A percentile compares a stretch with the other conserved stretches of the same genome.
Evolutionary conservation across 2,329 filamentous ascomycete genomes (phyloP).

Genomic region (Aspergillus pseudoviridinutans): DNA sequence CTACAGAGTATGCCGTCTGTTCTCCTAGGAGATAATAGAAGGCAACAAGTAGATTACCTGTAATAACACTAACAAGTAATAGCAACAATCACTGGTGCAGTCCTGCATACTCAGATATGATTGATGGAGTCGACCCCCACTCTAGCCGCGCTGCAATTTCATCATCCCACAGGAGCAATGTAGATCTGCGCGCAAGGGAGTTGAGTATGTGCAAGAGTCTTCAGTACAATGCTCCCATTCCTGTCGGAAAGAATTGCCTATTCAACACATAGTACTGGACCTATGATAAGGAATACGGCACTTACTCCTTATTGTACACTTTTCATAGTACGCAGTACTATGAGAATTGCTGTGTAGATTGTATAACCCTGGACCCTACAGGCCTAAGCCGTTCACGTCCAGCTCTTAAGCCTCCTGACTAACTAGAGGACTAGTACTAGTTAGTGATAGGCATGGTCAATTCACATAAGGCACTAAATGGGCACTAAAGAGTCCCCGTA

Average conservation of each 20-base stretch:
- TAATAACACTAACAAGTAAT: neutral
- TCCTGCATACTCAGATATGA: neutral
- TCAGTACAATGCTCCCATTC: neutral
- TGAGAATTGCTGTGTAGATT: neutral
- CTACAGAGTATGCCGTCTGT: neutral
- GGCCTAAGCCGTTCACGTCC: neutral
- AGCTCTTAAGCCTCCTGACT: neutral
- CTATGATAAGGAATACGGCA: neutral
- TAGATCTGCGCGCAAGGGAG: neutral
- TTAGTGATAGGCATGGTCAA: neutral
- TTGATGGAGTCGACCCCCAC: neutral
- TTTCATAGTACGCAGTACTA: neutral
- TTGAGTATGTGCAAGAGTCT: neutral
- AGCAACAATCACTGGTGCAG: neutral
- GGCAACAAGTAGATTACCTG: neutral
- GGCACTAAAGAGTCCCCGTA: neutral
- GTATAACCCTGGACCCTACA: neutral
- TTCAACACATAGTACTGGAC: neutral
- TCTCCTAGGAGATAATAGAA: neutral
- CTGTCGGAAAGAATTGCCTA: neutral
- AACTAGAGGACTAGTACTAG: neutral
- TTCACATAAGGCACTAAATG: neutral
- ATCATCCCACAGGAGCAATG: slow-evolving; percentile 3
- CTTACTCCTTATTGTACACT: neutral
- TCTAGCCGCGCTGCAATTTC: slow-evolving; percentile 4